A percentile compares a stretch with the other conserved stretches of the same genome.
phyloP scores from a whole-genome alignment of 768 basidiomycete genomes.

The Tricholoma matsutake region DNA sequence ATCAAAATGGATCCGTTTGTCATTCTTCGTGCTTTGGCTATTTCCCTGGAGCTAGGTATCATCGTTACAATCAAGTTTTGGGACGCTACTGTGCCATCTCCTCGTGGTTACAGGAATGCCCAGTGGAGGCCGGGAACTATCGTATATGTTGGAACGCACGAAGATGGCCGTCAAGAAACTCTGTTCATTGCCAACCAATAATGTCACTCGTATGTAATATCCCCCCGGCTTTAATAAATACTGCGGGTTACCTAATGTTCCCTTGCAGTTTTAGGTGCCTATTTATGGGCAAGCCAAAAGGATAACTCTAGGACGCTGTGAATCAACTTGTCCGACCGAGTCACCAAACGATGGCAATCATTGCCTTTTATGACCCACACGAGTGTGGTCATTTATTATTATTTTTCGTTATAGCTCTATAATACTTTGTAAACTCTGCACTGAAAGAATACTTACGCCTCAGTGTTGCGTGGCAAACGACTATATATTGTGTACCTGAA shows the following conservation, averaged over 20 bases:
- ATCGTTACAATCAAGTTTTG: constrained; percentile 31
- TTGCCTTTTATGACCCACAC: no score
- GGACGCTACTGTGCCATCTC: constrained; percentile 9
- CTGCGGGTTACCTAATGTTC: no score
- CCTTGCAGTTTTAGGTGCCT: not conserved
- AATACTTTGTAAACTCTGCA: no score
- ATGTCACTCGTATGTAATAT: not conserved
- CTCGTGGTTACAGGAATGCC: constrained; percentile 2
- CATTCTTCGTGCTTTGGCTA: constrained; percentile 36
- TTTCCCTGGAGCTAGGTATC: constrained; percentile 37
- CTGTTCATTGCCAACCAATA: not conserved
- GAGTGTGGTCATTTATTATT: no score
- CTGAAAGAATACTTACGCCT: no score
- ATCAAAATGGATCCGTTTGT: constrained; percentile 31
- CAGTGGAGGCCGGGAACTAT: constrained; percentile 7
- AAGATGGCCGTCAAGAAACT: constrained; percentile 11
- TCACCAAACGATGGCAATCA: no score
- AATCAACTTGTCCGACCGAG: no score
- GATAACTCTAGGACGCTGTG: no score
- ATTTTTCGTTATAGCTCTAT: no score
- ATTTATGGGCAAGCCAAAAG: not conserved
- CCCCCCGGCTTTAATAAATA: no score
- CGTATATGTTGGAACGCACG: constrained; percentile 12
- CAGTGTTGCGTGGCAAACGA: no score
- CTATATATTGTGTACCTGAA: no score